These are phyloP conservation scores for Agroathelia rolfsii DNA, from an alignment of 1,284 basidiomycete genomes.

Conservation along the genomic window DNA sequence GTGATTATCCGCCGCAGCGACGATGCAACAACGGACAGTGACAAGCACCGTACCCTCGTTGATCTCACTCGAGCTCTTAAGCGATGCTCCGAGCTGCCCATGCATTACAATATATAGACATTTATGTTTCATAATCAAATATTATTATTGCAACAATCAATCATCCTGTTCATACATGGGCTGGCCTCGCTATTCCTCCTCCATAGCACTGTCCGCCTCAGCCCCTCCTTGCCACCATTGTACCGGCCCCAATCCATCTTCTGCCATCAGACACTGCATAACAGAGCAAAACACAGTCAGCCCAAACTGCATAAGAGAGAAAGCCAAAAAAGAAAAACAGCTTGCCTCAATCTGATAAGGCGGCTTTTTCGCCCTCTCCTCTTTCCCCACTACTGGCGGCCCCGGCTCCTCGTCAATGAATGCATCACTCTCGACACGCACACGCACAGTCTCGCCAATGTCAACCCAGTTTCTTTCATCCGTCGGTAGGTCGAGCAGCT, in stretches of 20 bases:
- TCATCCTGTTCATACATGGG: no score
- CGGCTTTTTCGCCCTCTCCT: constrained; percentile 43
- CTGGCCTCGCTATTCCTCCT: no score
- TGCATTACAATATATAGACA: no score
- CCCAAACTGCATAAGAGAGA: no score
- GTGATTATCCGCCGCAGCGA: no score
- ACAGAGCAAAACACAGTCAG: constrained; percentile 4
- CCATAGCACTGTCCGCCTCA: constrained; percentile 33
- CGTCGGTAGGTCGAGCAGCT: constrained; percentile 55
- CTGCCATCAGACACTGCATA: constrained; percentile 74
- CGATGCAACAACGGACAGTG: no score
- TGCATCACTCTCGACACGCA: constrained; percentile 80
- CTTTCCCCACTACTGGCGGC: constrained; percentile 64
- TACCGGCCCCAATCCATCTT: constrained; percentile 77
- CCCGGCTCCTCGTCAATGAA: constrained; percentile 91
- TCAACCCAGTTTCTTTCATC: constrained; percentile 82
- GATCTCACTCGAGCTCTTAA: no score
- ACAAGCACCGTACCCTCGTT: no score
- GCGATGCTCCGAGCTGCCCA: no score
- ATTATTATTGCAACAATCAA: no score
- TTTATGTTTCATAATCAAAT: no score
- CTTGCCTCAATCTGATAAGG: constrained; percentile 72
- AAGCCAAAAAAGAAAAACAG: constrained; percentile 9
- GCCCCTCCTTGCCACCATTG: constrained; percentile 72
- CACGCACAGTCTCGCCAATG: constrained; percentile 73